Conservation (phyloP, 139 green algal species). For the Chlorella sorokiniana region DNA sequence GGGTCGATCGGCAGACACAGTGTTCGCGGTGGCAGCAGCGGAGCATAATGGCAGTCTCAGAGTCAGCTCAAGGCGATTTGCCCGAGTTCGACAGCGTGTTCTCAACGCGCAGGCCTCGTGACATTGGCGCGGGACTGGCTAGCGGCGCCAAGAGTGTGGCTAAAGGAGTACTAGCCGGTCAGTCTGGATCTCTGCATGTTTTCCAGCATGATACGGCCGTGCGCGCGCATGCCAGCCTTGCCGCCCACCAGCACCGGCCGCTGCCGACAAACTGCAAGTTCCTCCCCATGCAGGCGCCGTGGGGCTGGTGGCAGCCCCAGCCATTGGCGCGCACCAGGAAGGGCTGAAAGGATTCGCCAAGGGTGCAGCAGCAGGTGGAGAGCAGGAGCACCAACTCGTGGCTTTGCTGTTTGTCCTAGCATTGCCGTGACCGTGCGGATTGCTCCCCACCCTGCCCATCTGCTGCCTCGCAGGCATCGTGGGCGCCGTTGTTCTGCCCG, state of each 20-base stretch:
- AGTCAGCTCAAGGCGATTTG: not conserved
- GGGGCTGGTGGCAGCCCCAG: constrained; percentile 74
- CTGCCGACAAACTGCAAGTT: not conserved
- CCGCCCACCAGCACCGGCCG: not conserved
- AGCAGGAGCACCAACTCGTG: not conserved
- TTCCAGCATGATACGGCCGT: too few species aligned
- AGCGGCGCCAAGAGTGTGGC: constrained; percentile 49
- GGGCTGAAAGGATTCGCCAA: constrained; percentile 79
- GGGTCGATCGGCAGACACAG: too few species aligned
- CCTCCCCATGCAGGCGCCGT: constrained; percentile 17
- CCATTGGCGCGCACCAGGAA: constrained; percentile 68
- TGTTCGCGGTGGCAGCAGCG: not conserved
- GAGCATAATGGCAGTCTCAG: not conserved
- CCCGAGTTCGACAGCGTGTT: constrained; percentile 63
- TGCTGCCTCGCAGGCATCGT: constrained; percentile 56
- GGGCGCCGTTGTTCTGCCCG: constrained; percentile 79
- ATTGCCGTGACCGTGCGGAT: not conserved
- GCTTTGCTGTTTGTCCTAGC: not conserved
- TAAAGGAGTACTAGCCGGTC: constrained; percentile 56
- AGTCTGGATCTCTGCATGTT: not conserved
- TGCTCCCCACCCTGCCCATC: not conserved
- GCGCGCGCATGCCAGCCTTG: too few species aligned
- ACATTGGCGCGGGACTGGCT: constrained; percentile 51
- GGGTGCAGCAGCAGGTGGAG: constrained; percentile 69
- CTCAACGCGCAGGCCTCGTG: constrained; percentile 57